A percentile compares a stretch with the other conserved stretches of the same genome.
phyloP scores from a whole-genome alignment of 139 green algal species.

The Asterochloris erici region DNA sequence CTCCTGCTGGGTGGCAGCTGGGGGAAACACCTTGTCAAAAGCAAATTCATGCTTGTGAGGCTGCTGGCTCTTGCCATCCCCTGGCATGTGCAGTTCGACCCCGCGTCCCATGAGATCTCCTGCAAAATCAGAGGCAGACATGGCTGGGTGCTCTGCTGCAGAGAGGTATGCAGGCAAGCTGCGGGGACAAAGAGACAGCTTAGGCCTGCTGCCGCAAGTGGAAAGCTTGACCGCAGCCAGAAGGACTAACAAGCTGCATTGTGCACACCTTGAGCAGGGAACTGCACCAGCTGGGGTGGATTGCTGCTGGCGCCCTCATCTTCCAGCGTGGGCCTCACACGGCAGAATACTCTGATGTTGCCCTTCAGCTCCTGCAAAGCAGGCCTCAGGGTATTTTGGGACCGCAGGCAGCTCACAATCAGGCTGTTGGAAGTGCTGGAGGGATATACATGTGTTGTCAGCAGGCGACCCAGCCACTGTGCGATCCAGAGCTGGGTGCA shows the following conservation, averaged over 20 bases:
- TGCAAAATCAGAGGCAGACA: neutral
- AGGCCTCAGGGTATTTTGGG: no score
- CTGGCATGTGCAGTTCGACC: slow-evolving; percentile 40
- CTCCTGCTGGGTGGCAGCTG: slow-evolving; percentile 49
- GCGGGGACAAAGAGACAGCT: neutral
- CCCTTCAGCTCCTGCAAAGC: slow-evolving; percentile 82
- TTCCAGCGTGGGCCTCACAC: slow-evolving; percentile 60
- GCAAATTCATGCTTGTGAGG: slow-evolving; percentile 22
- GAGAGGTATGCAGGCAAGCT: neutral
- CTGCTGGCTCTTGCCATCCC: slow-evolving; percentile 3
- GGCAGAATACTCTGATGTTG: slow-evolving; percentile 95
- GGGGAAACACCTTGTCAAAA: slow-evolving; percentile 87
- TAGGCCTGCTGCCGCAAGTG: no score
- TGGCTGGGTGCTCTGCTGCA: neutral
- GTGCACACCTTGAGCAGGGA: slow-evolving; percentile 10
- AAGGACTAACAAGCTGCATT: no score
- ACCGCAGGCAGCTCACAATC: no score
- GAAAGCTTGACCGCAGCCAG: no score
- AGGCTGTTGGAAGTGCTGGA: no score
- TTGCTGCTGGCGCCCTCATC: neutral
- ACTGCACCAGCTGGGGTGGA: slow-evolving; percentile 10
- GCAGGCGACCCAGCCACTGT: no score
- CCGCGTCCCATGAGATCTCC: slow-evolving; percentile 45
- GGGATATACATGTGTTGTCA: no score
- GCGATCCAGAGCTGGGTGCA: no score